Conservation (phyloP, 495 filamentous ascomycete species). For the Tuber indicum region DNA sequence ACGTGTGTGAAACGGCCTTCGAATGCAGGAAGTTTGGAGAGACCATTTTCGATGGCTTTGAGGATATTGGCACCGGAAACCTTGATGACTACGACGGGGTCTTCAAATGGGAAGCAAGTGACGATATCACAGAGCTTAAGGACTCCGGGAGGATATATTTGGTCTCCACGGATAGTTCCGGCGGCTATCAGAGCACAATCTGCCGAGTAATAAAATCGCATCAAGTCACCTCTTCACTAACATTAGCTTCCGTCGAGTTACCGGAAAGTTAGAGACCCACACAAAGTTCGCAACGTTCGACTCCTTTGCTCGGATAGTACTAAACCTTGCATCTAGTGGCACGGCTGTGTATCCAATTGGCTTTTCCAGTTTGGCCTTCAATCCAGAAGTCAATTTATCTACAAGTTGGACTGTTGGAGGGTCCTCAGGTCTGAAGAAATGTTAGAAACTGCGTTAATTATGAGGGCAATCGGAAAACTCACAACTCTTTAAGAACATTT, state of each 20-base stretch:
- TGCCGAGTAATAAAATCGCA: slow-evolving; percentile 70
- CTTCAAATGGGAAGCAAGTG: slow-evolving; percentile 85
- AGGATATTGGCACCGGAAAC: slow-evolving; percentile 60
- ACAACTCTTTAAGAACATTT: slow-evolving; percentile 56
- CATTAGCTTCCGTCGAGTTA: not conserved
- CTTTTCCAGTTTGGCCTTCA: slow-evolving; percentile 70
- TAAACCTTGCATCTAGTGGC: slow-evolving; percentile 77
- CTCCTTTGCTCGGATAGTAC: slow-evolving; percentile 67
- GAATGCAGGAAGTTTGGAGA: slow-evolving; percentile 70
- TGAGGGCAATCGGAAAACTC: slow-evolving; percentile 3
- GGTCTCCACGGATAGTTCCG: slow-evolving; percentile 84
- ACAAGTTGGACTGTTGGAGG: slow-evolving; percentile 53
- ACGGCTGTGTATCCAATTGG: slow-evolving; percentile 73
- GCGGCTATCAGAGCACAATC: slow-evolving; percentile 81
- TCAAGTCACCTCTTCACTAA: slow-evolving; percentile 59
- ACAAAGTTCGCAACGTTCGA: slow-evolving; percentile 86
- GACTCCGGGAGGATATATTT: slow-evolving; percentile 75
- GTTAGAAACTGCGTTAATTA: not conserved
- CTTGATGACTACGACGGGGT: slow-evolving; percentile 73
- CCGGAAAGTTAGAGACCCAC: slow-evolving; percentile 6
- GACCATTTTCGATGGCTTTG: slow-evolving; percentile 73
- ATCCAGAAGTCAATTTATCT: slow-evolving; percentile 58
- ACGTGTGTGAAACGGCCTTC: slow-evolving; percentile 78
- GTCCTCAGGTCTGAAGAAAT: slow-evolving; percentile 53
- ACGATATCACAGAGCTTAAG: slow-evolving; percentile 67